Conservation (phyloP, 768 basidiomycete species). For the Psilocybe azurescens region DNA sequence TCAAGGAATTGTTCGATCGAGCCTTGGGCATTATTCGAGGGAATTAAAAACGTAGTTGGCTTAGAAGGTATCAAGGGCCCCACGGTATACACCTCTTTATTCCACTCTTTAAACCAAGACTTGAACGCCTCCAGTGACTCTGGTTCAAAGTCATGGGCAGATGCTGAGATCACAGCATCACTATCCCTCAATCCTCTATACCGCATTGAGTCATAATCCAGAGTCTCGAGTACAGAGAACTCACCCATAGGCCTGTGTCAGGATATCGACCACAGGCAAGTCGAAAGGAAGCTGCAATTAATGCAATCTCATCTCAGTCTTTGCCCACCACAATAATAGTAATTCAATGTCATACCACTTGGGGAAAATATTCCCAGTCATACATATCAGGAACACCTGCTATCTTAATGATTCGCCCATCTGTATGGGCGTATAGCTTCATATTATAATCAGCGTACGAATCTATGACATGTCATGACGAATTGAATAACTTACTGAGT, state of each 20-base stretch:
- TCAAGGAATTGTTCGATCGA: conserved; percentile 7
- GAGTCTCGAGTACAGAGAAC: neutral
- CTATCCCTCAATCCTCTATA: conserved; percentile 10
- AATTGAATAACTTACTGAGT: conserved; percentile 5
- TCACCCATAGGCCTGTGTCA: neutral
- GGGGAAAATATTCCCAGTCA: conserved; percentile 23
- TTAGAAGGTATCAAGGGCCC: conserved; percentile 9
- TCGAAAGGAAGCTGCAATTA: neutral
- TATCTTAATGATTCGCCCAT: conserved; percentile 10
- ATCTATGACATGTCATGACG: neutral
- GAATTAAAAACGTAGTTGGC: neutral
- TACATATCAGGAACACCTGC: conserved; percentile 19
- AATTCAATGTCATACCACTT: conserved; percentile 9
- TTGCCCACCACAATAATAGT: neutral
- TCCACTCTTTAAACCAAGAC: conserved; percentile 7
- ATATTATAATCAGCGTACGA: neutral
- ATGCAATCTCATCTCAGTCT: neutral
- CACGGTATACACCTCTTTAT: conserved; percentile 6
- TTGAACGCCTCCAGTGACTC: conserved; percentile 8
- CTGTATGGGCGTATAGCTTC: conserved; percentile 10
- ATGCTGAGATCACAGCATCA: conserved; percentile 1
- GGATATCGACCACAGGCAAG: neutral
- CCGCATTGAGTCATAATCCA: neutral
- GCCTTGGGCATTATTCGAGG: neutral
- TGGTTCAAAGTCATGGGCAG: conserved; percentile 6